A percentile compares a stretch with the other conserved stretches of the same genome.
Conservation (phyloP, 148 eudicot genomes). For the Chenopodium album region DNA sequence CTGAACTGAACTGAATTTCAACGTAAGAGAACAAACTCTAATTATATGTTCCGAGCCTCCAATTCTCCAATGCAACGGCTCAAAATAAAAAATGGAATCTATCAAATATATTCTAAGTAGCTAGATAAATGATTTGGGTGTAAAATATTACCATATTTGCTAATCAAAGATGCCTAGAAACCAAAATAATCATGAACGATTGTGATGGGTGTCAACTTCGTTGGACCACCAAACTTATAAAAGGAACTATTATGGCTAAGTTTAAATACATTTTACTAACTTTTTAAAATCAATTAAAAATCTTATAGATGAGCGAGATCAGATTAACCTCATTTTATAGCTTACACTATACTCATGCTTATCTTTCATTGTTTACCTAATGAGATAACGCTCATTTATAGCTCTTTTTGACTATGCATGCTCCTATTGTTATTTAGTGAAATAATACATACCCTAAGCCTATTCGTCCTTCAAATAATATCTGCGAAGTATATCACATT, state of each 20-base stretch:
- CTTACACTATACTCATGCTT: too few species aligned
- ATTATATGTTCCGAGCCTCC: too few species aligned
- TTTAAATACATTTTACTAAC: background rate
- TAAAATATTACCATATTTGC: background rate
- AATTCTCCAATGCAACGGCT: too few species aligned
- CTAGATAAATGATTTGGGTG: background rate
- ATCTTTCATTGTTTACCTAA: background rate
- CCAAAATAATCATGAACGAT: constrained; percentile 3
- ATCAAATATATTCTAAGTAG: background rate
- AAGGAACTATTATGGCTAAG: background rate
- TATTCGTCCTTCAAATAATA: too few species aligned
- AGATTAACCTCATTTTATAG: background rate
- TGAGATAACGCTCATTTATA: background rate
- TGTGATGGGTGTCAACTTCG: constrained; percentile 3
- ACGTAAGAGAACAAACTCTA: too few species aligned
- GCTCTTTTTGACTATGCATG: too few species aligned
- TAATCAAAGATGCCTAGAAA: background rate
- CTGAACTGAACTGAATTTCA: too few species aligned
- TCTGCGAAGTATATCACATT: too few species aligned
- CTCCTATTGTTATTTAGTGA: too few species aligned
- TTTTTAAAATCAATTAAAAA: too few species aligned
- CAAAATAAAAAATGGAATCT: background rate
- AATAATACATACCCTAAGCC: too few species aligned
- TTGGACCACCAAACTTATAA: background rate
- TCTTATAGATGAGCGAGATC: background rate